These are phyloP conservation scores for Tetrahymena thermophila DNA, from an alignment of 73 alveolate genomes.

Conservation along the genomic window DNA sequence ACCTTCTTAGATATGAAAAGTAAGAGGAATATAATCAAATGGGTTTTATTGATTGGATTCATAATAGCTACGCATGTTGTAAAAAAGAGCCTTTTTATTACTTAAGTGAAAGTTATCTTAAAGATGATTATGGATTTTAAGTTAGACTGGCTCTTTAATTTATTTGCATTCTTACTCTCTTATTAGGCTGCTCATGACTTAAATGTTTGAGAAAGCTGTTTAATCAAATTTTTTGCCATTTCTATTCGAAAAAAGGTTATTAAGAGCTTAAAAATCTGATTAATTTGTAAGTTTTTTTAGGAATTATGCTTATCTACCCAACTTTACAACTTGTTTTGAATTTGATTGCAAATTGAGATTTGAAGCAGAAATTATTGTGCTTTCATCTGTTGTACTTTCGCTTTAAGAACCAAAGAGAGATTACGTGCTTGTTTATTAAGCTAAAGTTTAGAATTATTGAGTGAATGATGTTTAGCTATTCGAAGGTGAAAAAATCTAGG, in stretches of 20 bases:
- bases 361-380: background rate
- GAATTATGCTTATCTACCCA: background rate
- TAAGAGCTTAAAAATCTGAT: background rate
- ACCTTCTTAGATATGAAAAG: slow-evolving; percentile 71
- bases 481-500: background rate
- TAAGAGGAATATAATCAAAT: slow-evolving; percentile 60
- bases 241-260: background rate
- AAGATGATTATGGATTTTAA: slow-evolving; percentile 49
- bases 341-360: background rate
- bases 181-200: background rate
- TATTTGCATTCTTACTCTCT: background rate
- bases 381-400: background rate
- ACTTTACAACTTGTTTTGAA: background rate
- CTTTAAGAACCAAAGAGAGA: background rate
- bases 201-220: background rate
- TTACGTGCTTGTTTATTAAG: background rate
- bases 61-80: slow-evolving; percentile 64
- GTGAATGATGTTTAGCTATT: background rate
- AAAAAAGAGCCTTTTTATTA: slow-evolving; percentile 68
- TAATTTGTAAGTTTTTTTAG: background rate
- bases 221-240: background rate
- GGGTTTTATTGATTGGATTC: slow-evolving; percentile 45
- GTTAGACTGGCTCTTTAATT: background rate
- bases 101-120: slow-evolving; percentile 63
- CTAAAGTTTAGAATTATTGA: background rate